A percentile compares a stretch with the other conserved stretches of the same genome.
Conservation (phyloP, 768 basidiomycete species). For the Strobilomyces dryophilus region DNA sequence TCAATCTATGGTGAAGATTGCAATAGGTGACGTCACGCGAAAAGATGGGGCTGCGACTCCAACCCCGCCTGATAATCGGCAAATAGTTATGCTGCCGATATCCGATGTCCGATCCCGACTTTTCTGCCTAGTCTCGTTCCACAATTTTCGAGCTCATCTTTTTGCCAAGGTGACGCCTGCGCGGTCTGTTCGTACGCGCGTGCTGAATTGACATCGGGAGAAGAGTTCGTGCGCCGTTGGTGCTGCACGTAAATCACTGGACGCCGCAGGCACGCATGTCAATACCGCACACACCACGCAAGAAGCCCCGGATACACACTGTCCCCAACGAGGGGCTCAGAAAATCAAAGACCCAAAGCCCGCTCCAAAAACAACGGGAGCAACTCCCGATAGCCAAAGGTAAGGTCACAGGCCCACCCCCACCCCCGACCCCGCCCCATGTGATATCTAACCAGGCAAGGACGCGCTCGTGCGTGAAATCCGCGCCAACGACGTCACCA, state of each 20-base stretch:
- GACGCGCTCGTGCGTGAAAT: constrained; percentile 75
- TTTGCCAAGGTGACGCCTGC: neutral
- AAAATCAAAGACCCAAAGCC: constrained; percentile 5
- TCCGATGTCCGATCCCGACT: constrained; percentile 17
- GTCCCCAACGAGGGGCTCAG: constrained; percentile 17
- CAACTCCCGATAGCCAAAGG: constrained; percentile 80
- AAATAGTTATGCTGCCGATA: constrained; percentile 9
- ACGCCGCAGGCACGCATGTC: constrained; percentile 12
- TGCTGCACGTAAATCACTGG: neutral
- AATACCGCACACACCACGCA: constrained; percentile 19
- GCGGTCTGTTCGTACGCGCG: neutral
- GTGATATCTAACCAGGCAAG: constrained; percentile 47
- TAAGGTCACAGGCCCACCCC: constrained; percentile 22
- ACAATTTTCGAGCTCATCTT: neutral
- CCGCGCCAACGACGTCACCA: constrained; percentile 72
- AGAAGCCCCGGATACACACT: constrained; percentile 22
- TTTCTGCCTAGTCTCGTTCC: too few species aligned
- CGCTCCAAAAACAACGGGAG: constrained; percentile 59
- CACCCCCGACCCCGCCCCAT: neutral
- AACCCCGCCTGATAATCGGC: too few species aligned
- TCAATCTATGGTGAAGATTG: too few species aligned
- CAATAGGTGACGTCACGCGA: too few species aligned
- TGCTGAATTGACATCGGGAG: neutral
- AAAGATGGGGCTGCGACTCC: too few species aligned
- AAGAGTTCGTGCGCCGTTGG: neutral